phyloP scores from a whole-genome alignment of 164 flowering plant species.

The Macadamia integrifolia region DNA sequence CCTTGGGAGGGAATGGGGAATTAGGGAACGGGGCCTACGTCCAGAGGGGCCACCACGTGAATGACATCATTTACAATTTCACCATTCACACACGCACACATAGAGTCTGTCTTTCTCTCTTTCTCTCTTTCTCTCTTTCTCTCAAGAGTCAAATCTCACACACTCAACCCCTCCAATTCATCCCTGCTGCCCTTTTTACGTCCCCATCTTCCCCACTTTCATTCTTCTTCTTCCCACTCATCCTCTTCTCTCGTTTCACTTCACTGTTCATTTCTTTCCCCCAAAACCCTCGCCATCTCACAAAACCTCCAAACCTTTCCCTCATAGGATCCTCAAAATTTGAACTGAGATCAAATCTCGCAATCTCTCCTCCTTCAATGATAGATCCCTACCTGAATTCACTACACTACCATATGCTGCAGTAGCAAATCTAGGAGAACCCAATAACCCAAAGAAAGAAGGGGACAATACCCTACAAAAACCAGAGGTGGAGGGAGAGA shows the following conservation, averaged over 20 bases:
- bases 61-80: constrained; percentile 3
- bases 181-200: constrained; percentile 1
- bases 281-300: constrained; percentile 1
- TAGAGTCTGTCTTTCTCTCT: background rate
- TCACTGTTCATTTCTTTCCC: constrained; percentile 5
- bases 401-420: background rate
- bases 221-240: constrained; percentile 2
- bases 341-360: background rate
- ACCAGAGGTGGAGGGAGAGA: too few relatives aligned
- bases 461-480: too few relatives aligned
- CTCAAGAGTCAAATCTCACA: too few relatives aligned
- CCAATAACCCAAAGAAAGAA: background rate
- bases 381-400: constrained; percentile 1
- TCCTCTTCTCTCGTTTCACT: background rate
- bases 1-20: too few relatives aligned
- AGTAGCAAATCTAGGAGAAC: background rate
- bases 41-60: constrained; percentile 19
- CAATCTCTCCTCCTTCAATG: background rate
- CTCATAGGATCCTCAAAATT: background rate
- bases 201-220: constrained; percentile 3
- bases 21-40: constrained; percentile 2
- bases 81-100: background rate
- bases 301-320: background rate
- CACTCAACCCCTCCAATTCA: too few relatives aligned
- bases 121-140: constrained; percentile 1